Evolutionary conservation across 768 basidiomycete genomes (phyloP).

Genomic region (Calvatia gigantea): DNA sequence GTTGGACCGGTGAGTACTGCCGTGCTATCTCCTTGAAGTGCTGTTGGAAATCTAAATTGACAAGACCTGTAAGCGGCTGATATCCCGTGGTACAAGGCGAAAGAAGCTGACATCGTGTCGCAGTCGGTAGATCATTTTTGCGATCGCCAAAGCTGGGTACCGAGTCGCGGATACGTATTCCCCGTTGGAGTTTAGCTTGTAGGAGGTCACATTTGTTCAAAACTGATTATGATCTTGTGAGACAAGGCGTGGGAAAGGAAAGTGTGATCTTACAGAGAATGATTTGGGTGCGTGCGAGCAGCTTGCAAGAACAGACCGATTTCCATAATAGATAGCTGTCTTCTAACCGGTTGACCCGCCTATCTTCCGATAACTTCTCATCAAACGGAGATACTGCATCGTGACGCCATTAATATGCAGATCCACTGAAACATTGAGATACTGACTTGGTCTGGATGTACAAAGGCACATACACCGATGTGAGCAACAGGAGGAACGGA

Average conservation of each 20-base stretch:
- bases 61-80: constrained; percentile 5
- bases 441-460: constrained; percentile 38
- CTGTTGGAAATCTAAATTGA: constrained; percentile 63
- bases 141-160: constrained; percentile 75
- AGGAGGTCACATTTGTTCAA: constrained; percentile 74
- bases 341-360: constrained; percentile 67
- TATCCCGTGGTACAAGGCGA: constrained; percentile 3
- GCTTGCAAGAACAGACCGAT: constrained; percentile 64
- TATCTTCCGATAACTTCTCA: constrained; percentile 71
- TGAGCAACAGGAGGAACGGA: constrained; percentile 4
- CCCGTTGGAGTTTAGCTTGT: constrained; percentile 66
- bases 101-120: constrained; percentile 58
- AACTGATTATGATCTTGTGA: constrained; percentile 28
- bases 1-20: constrained; percentile 56
- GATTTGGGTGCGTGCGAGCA: constrained; percentile 57
- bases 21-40: constrained; percentile 76
- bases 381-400: constrained; percentile 74
- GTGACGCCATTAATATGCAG: background rate
- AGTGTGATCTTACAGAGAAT: constrained; percentile 37
- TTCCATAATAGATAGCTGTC: constrained; percentile 77
- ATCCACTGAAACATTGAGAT: background rate
- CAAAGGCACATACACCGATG: constrained; percentile 5
- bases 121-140: constrained; percentile 65
- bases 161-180: constrained; percentile 60
- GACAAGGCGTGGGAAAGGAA: constrained; percentile 1